Evolutionary conservation across 345 rosid species (phyloP).

Genomic region (Heritiera littoralis): DNA sequence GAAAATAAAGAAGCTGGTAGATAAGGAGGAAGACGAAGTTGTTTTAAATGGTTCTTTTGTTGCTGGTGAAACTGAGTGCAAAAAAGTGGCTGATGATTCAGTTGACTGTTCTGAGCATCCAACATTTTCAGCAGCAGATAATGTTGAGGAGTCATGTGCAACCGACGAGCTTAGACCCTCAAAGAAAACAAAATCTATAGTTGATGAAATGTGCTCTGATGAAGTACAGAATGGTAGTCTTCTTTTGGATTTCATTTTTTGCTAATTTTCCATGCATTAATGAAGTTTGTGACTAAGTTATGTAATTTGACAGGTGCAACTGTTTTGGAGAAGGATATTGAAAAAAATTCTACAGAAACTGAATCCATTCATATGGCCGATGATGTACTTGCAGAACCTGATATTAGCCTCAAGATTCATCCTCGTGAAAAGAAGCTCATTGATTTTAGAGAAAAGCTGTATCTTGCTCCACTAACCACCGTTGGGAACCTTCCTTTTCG

Average conservation of each 20-base stretch:
- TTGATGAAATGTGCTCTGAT: conserved; percentile 37
- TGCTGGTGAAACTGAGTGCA: conserved; percentile 31
- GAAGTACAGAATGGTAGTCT: conserved; percentile 47
- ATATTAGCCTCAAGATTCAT: conserved; percentile 58
- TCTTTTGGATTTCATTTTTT: background rate
- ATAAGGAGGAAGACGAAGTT: conserved; percentile 38
- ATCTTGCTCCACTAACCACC: conserved; percentile 93
- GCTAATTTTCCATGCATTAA: background rate
- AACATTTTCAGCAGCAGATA: conserved; percentile 31
- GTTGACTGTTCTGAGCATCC: conserved; percentile 33
- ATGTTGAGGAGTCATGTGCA: conserved; percentile 34
- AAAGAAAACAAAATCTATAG: conserved; percentile 65
- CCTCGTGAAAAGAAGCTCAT: conserved; percentile 84
- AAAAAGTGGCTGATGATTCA: conserved; percentile 26
- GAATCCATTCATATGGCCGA: conserved; percentile 33
- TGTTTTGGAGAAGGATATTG: conserved; percentile 35
- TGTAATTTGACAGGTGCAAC: conserved; percentile 40
- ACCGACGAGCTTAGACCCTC: conserved; percentile 54
- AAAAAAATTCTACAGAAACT: conserved; percentile 24
- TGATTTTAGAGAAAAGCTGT: conserved; percentile 84
- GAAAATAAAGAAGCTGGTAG: conserved; percentile 45
- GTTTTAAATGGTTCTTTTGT: conserved; percentile 27
- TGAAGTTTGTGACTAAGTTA: conserved; percentile 18
- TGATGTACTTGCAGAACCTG: conserved; percentile 46
- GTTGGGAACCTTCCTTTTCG: conserved; percentile 98